Evolutionary conservation across 495 filamentous ascomycete genomes (phyloP).

Genomic region (Neurospora sp.): DNA sequence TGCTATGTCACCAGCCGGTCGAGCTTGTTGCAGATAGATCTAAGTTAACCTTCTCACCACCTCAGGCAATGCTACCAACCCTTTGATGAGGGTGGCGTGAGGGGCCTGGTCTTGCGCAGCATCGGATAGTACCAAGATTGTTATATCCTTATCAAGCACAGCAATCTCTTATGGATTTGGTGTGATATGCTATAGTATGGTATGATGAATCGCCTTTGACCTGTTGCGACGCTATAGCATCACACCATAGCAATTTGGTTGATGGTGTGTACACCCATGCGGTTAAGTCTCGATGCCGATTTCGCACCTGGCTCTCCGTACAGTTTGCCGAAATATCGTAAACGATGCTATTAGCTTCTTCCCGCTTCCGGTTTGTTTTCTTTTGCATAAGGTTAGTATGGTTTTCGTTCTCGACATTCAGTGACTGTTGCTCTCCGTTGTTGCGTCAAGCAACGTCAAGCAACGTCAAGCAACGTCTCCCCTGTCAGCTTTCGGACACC

Average conservation of each 20-base stretch:
- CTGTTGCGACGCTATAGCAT: neutral
- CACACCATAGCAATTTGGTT: neutral
- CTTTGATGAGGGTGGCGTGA: neutral
- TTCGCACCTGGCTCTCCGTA: neutral
- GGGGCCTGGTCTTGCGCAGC: neutral
- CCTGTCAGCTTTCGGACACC: neutral
- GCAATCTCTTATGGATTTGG: neutral
- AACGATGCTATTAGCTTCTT: neutral
- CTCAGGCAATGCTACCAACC: neutral
- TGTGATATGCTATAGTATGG: neutral
- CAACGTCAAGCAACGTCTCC: neutral
- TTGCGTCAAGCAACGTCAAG: neutral
- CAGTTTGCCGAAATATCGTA: neutral
- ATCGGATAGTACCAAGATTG: neutral
- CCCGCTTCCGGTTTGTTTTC: constrained; percentile 10
- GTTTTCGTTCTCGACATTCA: neutral
- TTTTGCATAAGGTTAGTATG: neutral
- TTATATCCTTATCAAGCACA: neutral
- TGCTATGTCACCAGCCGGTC: neutral
- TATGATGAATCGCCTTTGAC: neutral
- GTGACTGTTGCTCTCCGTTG: neutral
- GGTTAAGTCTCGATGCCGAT: neutral
- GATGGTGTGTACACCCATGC: neutral
- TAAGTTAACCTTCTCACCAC: neutral
- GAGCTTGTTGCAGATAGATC: neutral